Evolutionary conservation across 2,329 filamentous ascomycete species (phyloP).

Genomic region (Balansia obtecta): DNA sequence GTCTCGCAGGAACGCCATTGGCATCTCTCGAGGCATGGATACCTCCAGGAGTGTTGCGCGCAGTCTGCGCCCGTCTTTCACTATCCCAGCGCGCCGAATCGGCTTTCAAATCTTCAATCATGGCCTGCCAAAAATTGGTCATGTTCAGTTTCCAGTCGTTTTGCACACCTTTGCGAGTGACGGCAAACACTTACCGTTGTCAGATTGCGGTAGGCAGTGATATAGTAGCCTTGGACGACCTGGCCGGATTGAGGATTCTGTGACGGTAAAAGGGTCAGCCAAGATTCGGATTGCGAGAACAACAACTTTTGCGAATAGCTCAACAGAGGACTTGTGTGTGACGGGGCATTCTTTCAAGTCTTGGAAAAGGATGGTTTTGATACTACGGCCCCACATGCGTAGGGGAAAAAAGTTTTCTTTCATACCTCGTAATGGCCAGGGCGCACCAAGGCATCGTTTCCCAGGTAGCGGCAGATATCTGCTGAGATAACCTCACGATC

Average conservation of each 20-base stretch:
- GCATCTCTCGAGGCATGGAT: conserved; percentile 40
- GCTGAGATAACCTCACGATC: conserved; percentile 74
- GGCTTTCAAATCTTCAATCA: conserved; percentile 51
- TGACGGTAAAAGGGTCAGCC: not conserved
- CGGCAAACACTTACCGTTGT: conserved; percentile 49
- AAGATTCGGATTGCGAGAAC: too few relatives aligned
- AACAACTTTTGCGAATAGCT: not conserved
- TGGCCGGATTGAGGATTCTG: conserved; percentile 45
- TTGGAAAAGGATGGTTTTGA: too few relatives aligned
- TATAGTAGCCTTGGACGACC: conserved; percentile 59
- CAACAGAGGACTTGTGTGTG: not conserved
- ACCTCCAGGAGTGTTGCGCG: conserved; percentile 44
- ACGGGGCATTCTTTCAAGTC: not conserved
- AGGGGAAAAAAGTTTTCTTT: not conserved
- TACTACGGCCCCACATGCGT: not conserved
- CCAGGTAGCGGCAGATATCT: conserved; percentile 74
- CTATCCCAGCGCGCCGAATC: conserved; percentile 50
- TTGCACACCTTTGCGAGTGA: not conserved
- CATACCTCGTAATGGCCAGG: conserved; percentile 61
- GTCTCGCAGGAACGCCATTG: conserved; percentile 34
- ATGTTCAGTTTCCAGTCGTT: not conserved
- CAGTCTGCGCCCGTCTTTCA: conserved; percentile 44
- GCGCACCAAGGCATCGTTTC: conserved; percentile 69
- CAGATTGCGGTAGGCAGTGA: conserved; percentile 67
- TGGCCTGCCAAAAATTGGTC: conserved; percentile 34